These are phyloP conservation scores for Saturnispora quitensis DNA, from an alignment of 805 yeast species.

Conservation along the genomic window DNA sequence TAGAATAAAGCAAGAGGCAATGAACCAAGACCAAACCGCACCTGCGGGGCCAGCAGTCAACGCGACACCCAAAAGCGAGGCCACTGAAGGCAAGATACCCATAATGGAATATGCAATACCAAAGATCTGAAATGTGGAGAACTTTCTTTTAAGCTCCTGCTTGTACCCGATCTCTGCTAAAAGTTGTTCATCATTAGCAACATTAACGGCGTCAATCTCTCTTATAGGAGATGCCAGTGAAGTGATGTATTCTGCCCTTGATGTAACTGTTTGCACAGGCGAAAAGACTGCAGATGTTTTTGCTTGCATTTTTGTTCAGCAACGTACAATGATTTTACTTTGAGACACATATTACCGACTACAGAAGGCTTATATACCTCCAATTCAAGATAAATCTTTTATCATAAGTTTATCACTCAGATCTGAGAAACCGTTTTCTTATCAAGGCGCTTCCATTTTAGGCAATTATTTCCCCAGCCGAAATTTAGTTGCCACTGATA, in stretches of 20 bases:
- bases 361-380: neutral
- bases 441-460: neutral
- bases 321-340: neutral
- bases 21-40: conserved; percentile 62
- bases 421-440: neutral
- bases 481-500: neutral
- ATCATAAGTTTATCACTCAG: neutral
- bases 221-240: conserved; percentile 19
- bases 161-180: conserved; percentile 52
- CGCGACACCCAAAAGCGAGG: conserved; percentile 45
- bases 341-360: neutral
- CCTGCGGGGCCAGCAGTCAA: conserved; percentile 57
- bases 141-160: conserved; percentile 53
- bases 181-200: conserved; percentile 26
- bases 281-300: conserved; percentile 5
- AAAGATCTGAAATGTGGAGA: conserved; percentile 47
- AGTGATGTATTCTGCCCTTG: conserved; percentile 14
- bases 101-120: conserved; percentile 57
- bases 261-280: conserved; percentile 9
- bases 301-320: neutral
- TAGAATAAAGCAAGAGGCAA: conserved; percentile 34
- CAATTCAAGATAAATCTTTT: neutral
- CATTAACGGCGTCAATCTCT: conserved; percentile 24
- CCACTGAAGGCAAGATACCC: conserved; percentile 55
- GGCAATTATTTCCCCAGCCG: neutral